Evolutionary conservation across 352 stramenopile species (phyloP), one percentile per base, ranked within the genome.

Genomic region (Sclerospora graminicola): DNA sequence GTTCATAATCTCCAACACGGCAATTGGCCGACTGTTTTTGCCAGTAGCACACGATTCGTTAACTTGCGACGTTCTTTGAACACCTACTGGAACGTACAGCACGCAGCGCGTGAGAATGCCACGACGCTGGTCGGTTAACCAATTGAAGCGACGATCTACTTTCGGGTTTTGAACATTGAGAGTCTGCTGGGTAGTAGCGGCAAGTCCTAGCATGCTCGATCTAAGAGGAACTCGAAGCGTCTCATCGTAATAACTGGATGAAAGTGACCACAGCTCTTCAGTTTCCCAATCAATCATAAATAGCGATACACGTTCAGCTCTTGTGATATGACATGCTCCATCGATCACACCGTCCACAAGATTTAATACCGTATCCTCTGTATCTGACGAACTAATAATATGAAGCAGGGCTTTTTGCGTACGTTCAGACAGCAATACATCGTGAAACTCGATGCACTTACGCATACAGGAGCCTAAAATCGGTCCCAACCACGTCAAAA

Each of bases 1-100:
- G 63, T 95, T 94, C n/a, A 94, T 65, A 24, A 89, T 88, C 57
- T 94, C 78, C 26, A 95, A 51, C 38, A 95, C 84, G 0, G 78
- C 84, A 48, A 94, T 85, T 16, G 82, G 75, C 16, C 63, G 64
- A 45, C 53, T 77, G 37, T 60, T 76, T 23, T 48, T 76, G 24
- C 50, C 53, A 30, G 53, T 39, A 27, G 52, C 52, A 35, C 45
- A 63, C 2, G 44, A 59, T 47, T 59, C 48, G 5, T 31, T 43
- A 13, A 23, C 13, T 29, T 62, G 51, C 14, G 47, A 52, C 26
- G 47, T 52, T 44, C 77, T 71, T 45, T 86, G 75, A 26, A 85
- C 54, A 7, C 82, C 79, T 5, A 95, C 84, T 0, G 84, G 83
- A 4, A 92, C 74, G 48, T 91, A 95, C 20, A 95, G 53, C 16